phyloP scores from a whole-genome alignment of 805 yeast genomes.

The Metschnikowia reukaufii region DNA sequence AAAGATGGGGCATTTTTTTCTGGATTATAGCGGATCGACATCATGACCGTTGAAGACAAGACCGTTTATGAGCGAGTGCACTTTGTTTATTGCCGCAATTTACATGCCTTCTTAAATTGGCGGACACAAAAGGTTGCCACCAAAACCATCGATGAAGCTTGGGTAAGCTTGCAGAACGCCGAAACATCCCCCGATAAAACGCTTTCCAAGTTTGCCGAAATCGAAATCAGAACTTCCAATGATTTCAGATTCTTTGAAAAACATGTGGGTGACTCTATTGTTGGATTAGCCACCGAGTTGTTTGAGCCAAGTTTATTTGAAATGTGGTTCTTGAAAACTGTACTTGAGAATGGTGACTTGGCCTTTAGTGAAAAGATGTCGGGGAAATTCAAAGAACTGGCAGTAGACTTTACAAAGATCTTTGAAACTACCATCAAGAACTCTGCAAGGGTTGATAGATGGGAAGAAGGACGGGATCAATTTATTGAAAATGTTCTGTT shows the following conservation, averaged over 20 bases:
- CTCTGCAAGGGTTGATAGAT: constrained; percentile 46
- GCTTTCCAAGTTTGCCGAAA: neutral
- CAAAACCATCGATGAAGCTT: constrained; percentile 6
- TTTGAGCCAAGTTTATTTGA: constrained; percentile 29
- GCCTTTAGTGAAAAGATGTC: constrained; percentile 6
- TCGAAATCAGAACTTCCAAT: constrained; percentile 6
- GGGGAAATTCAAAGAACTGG: constrained; percentile 6
- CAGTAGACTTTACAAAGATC: constrained; percentile 34
- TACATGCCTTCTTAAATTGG: constrained; percentile 16
- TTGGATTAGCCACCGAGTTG: constrained; percentile 32
- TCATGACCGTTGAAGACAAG: constrained; percentile 20
- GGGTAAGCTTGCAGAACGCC: constrained; percentile 10
- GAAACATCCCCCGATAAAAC: neutral
- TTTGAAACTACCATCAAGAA: constrained; percentile 51
- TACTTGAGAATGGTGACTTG: constrained; percentile 23
- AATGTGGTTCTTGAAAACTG: constrained; percentile 32
- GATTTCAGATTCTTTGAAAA: constrained; percentile 25
- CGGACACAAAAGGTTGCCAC: constrained; percentile 15
- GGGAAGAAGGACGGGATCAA: constrained; percentile 43
- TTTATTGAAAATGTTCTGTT: constrained; percentile 45
- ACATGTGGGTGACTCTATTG: constrained; percentile 14
- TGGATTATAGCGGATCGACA: constrained; percentile 2
- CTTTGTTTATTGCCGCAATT: constrained; percentile 28
- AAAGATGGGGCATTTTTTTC: neutral
- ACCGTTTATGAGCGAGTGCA: constrained; percentile 31